Evolutionary conservation across 306 rosid species (phyloP), one percentile per base, ranked within the genome.

Genomic region (Prunus davidiana): DNA sequence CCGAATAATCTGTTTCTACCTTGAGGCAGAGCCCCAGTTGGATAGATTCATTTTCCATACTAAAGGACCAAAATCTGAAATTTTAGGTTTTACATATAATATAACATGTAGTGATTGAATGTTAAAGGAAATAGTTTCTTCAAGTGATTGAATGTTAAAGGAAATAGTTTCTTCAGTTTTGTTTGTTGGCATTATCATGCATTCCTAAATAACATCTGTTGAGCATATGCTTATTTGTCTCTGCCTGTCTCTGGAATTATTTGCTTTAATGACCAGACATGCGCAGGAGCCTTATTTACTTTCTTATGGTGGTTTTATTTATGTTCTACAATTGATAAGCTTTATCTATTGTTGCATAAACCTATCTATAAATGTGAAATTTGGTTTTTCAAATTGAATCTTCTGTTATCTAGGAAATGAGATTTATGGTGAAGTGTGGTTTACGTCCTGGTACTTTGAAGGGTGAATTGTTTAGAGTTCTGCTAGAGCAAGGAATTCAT

Each of bases 391-490:
- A 71, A 71, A 25, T 72, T 24, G 78, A 70, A 24, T 79, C 28
- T 43, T 75, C 67, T 50, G 14, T 77, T 75, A 57, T 73, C 41
- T 71, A 95, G 98, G 98, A 95, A 80, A 73, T 84, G 90, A 79
- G 80, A 78, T 89, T 90, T 57, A 82, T 91, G 86, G 79, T 83
- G 34, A 89, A 85, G 82, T 89, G 87, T 61, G 96, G 97, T 69
- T 78, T 95, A 71, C 81, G 66, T 57, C 90, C 89, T 82, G 92
- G 93, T 73, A 88, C 97, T 51, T 82, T 95, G 96, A 95, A 95
- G 88, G 81, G 87, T 18, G 97, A 88, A 76, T 82, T 92, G 78
- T 92, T 90, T 81, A 87, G 68, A 79, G 89, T 89, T 76, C 87
- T 95, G 82, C 83, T 85, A 43, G 91, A 86, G 78, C 86, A 86